Percentiles rank a stretch among this genome's conserved stretches.
phyloP scores from a whole-genome alignment of 768 basidiomycete species.

The Tephrocybe rancida region DNA sequence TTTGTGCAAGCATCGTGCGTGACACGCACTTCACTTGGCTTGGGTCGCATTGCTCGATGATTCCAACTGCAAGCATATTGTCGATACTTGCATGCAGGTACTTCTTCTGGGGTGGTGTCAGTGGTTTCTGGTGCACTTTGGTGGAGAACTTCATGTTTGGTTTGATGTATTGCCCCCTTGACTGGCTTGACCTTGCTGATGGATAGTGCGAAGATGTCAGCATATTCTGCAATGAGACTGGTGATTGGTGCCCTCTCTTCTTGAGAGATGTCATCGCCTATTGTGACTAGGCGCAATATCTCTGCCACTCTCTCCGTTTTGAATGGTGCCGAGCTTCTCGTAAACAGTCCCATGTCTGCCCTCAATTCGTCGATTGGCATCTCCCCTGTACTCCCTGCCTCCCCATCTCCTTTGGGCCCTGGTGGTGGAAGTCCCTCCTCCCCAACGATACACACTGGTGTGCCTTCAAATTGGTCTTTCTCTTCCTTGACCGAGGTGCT shows the following conservation, averaged over 20 bases:
- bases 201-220: conserved; percentile 41
- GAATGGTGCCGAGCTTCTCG: conserved; percentile 25
- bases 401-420: no score
- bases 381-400: not conserved
- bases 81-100: conserved; percentile 33
- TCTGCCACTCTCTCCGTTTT: conserved; percentile 19
- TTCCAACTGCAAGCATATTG: conserved; percentile 32
- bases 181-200: conserved; percentile 38
- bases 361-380: not conserved
- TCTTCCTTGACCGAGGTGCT: no score
- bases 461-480: no score
- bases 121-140: conserved; percentile 31
- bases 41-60: conserved; percentile 30
- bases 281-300: conserved; percentile 19
- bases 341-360: conserved; percentile 17
- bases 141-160: conserved; percentile 26
- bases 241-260: conserved; percentile 24
- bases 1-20: conserved; percentile 35
- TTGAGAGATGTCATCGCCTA: conserved; percentile 30
- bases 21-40: conserved; percentile 35
- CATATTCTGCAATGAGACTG: conserved; percentile 27
- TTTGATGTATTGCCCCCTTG: conserved; percentile 30
- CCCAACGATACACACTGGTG: no score
- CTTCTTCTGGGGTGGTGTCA: conserved; percentile 31
- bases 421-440: no score